Percentiles rank a stretch among this genome's conserved stretches.
Conservation (phyloP, 192 early-diverging fungal genomes). For the Rhizophlyctis rosea region DNA sequence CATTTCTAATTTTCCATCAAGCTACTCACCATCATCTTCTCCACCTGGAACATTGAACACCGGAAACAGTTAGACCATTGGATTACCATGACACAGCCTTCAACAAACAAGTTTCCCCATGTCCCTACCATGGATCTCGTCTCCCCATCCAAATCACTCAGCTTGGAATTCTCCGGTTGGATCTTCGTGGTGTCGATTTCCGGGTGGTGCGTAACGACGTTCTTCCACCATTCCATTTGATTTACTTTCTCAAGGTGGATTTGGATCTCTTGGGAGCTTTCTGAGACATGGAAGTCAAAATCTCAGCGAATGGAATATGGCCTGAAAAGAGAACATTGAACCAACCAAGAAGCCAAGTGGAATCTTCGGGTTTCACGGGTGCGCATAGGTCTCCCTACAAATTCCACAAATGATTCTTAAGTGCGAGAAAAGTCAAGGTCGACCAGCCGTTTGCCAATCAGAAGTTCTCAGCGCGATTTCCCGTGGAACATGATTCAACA, state of each 20-base stretch:
- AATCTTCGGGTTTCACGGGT: constrained; percentile 69
- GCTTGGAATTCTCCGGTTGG: constrained; percentile 84
- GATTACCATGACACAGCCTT: background rate
- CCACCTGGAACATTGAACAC: constrained; percentile 43
- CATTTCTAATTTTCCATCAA: background rate
- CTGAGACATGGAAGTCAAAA: no score
- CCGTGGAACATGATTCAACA: constrained; percentile 13
- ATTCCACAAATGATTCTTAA: constrained; percentile 17
- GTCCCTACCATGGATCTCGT: constrained; percentile 72
- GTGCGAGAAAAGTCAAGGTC: background rate
- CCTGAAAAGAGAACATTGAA: background rate
- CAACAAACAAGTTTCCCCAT: background rate
- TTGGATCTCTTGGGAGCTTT: constrained; percentile 60
- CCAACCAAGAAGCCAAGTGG: constrained; percentile 75
- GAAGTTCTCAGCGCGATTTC: constrained; percentile 4
- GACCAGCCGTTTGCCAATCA: no score
- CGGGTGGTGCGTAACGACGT: constrained; percentile 73
- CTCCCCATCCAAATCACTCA: constrained; percentile 84
- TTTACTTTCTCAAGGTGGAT: constrained; percentile 86
- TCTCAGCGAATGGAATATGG: background rate
- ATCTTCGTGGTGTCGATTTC: constrained; percentile 87
- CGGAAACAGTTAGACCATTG: background rate
- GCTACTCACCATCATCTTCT: constrained; percentile 86
- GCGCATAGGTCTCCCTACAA: constrained; percentile 67
- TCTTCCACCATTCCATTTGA: constrained; percentile 83